phyloP scores from a whole-genome alignment of 768 basidiomycete species.

The Xanthoconium purpureum region DNA sequence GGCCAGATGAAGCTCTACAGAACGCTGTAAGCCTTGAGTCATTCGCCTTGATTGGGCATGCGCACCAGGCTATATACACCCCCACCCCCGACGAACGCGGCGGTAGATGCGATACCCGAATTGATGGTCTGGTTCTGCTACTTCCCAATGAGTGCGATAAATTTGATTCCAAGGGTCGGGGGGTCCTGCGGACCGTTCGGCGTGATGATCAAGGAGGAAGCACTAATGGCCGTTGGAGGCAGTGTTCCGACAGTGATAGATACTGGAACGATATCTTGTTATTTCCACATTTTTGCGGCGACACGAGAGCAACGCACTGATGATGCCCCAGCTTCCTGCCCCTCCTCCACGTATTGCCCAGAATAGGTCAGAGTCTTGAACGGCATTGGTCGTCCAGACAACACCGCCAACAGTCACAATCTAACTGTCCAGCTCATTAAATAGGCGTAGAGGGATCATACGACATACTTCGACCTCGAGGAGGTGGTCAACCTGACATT shows the following conservation, averaged over 20 bases:
- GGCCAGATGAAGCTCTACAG: constrained; percentile 13
- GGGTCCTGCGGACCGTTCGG: constrained; percentile 13
- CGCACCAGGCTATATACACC: constrained; percentile 8
- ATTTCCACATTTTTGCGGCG: neutral
- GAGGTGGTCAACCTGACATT: constrained; percentile 41
- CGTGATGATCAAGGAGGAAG: constrained; percentile 4
- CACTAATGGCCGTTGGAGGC: constrained; percentile 4
- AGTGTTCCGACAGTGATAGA: constrained; percentile 17
- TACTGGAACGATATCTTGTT: neutral
- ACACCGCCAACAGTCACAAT: constrained; percentile 42
- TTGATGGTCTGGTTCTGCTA: constrained; percentile 13
- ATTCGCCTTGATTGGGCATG: no score
- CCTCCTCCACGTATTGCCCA: constrained; percentile 55
- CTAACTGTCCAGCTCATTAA: neutral
- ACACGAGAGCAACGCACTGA: constrained; percentile 21
- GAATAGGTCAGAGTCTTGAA: constrained; percentile 44
- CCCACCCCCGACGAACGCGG: neutral
- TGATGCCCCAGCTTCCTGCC: constrained; percentile 47
- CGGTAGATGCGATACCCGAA: constrained; percentile 3
- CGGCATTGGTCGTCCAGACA: constrained; percentile 37
- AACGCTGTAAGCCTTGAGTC: neutral
- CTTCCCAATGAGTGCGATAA: constrained; percentile 18
- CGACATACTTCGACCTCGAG: constrained; percentile 36
- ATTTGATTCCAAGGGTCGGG: constrained; percentile 7
- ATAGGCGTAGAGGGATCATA: neutral